Base-by-base conservation (phyloP, 257 asterid species). In the Galeopsis tetrahit region DNA sequence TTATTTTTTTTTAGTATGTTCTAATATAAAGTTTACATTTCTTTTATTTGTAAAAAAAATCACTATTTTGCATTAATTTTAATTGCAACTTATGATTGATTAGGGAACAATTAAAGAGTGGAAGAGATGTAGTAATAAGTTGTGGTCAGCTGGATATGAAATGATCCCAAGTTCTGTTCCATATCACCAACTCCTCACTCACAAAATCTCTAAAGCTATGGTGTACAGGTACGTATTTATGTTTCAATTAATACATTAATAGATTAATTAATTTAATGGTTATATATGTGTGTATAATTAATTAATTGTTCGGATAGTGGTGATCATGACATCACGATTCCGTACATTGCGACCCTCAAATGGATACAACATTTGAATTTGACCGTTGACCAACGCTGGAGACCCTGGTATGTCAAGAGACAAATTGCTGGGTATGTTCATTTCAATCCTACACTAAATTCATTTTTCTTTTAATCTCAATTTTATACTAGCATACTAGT, bases 31-130 rank as follows among this genome's bases (percentile, higher is more conserved):
- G 28, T 21, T 21, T 21, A 21, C 28, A 21, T 21, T 21, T 21
- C 28, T 21, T 21, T 21, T 21, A 21, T 21, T 21, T 21, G 1
- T 21, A 21, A 21, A 21, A 21, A 21, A 21, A 21, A 21, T 21
- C 28, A 21, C 28, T 21, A 21, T 21, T 21, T 21, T 21, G 28
- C 28, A 21, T 21, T 21, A 21, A 21, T n/a, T 13, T 36, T 61
- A 13, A 61, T 33, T 49, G 56, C 36, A 15, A 58, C 32, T 1
- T 21, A 21, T 21, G 28, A 21, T 21, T 21, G 10, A 58, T 17
- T 32, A 75, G 79, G 79, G 63, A 59, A 67, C 62, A 7, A 36
- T 11, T 2, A 10, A 14, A 48, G 53, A 68, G 35, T 75, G 79
- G 79, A 59, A 4, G 9, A 67, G 43, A 9, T 75, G 79, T 15